These are phyloP conservation scores for Curvularia eragrostidis DNA, from an alignment of 2,329 filamentous ascomycete species.

Conservation along the genomic window DNA sequence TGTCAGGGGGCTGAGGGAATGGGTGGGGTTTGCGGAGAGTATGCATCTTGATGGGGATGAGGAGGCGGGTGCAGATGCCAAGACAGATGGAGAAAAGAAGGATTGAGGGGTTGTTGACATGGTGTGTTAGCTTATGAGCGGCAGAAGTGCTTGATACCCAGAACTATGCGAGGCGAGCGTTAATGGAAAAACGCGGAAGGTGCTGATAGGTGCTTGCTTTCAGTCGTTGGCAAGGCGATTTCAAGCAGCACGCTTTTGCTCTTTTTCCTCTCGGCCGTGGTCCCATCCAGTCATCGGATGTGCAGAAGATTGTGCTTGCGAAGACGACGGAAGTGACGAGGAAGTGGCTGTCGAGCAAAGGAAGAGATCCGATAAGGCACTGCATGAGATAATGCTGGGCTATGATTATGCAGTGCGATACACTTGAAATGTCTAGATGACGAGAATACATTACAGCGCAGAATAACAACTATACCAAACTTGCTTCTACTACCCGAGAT, in stretches of 20 bases:
- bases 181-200: neutral
- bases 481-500: neutral
- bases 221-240: neutral
- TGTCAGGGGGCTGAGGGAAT: constrained; percentile 78
- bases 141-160: neutral
- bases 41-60: constrained; percentile 40
- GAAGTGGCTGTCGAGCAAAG: neutral
- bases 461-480: neutral
- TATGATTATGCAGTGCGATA: neutral
- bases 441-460: neutral
- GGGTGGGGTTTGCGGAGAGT: constrained; percentile 75
- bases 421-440: neutral
- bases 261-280: neutral
- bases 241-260: neutral
- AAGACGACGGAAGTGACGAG: neutral
- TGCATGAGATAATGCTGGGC: neutral
- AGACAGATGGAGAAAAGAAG: neutral
- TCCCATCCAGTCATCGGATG: neutral
- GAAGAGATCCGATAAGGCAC: neutral
- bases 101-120: neutral
- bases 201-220: neutral
- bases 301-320: neutral
- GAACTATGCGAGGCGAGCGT: neutral
- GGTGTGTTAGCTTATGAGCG: neutral
- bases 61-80: constrained; percentile 4